These are phyloP conservation scores for Elongisporangium undulatum DNA, from an alignment of 352 stramenopile species.

Conservation along the genomic window DNA sequence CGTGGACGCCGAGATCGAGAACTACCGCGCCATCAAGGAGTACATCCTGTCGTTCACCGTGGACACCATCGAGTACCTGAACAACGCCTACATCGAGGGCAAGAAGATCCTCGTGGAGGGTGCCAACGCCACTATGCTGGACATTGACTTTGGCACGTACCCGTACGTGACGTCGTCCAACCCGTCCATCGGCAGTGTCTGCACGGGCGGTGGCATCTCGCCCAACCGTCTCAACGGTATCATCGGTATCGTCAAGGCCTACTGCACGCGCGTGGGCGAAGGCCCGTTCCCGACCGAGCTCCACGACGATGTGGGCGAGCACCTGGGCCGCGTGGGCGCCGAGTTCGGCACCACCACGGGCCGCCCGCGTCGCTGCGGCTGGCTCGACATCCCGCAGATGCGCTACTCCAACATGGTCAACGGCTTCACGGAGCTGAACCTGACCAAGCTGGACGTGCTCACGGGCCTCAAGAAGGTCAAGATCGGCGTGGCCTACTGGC, in stretches of 20 bases:
- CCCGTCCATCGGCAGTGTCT: slow-evolving; percentile 96
- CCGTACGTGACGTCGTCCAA: slow-evolving; percentile 99
- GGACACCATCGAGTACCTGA: slow-evolving; percentile 97
- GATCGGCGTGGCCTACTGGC: slow-evolving; percentile 94
- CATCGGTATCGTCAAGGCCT: slow-evolving; percentile 99
- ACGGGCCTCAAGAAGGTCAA: slow-evolving; percentile 95
- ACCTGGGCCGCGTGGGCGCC: slow-evolving; percentile 90
- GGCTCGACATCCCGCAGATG: slow-evolving; percentile 98
- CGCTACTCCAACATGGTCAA: slow-evolving; percentile 93
- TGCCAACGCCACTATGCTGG: slow-evolving; percentile 99
- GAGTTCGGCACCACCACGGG: slow-evolving; percentile 99
- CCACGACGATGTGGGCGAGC: slow-evolving; percentile 85
- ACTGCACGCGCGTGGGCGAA: slow-evolving; percentile 98
- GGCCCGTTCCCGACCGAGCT: slow-evolving; percentile 99
- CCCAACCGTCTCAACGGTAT: slow-evolving; percentile 91
- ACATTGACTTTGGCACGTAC: slow-evolving; percentile 99
- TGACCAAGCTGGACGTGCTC: slow-evolving; percentile 99
- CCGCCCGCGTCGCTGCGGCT: slow-evolving; percentile 95
- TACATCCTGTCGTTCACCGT: slow-evolving; percentile 86
- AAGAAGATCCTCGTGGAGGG: slow-evolving; percentile 99
- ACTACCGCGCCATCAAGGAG: slow-evolving; percentile 79
- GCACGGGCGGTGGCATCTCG: slow-evolving; percentile 95
- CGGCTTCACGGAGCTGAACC: slow-evolving; percentile 96
- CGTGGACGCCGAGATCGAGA: slow-evolving; percentile 82
- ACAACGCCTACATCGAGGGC: slow-evolving; percentile 93